phyloP scores from a whole-genome alignment of 352 stramenopile genomes.

The Phytopythium kandeliae region DNA sequence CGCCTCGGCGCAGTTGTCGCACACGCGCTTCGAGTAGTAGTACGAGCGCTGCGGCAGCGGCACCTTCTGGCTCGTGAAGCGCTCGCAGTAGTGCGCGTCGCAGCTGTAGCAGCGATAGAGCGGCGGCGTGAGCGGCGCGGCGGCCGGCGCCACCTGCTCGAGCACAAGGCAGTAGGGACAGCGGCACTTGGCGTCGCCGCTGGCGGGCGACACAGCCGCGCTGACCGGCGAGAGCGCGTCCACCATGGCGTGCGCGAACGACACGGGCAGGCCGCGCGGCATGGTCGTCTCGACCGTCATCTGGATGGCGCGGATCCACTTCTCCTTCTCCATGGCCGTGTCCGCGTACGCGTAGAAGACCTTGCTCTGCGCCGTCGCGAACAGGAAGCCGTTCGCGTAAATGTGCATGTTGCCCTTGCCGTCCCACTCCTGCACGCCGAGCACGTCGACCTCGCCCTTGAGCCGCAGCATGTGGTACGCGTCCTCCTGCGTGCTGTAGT shows the following conservation, averaged over 20 bases:
- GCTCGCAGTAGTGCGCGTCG: slow-evolving; percentile 72
- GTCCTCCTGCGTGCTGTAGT: slow-evolving; percentile 89
- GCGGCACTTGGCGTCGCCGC: slow-evolving; percentile 60
- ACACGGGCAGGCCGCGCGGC: slow-evolving; percentile 36
- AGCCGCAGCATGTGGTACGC: slow-evolving; percentile 86
- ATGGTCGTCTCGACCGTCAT: slow-evolving; percentile 82
- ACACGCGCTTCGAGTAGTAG: slow-evolving; percentile 86
- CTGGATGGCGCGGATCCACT: slow-evolving; percentile 87
- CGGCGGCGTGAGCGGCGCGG: slow-evolving; percentile 25
- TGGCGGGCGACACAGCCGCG: slow-evolving; percentile 34
- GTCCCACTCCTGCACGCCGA: slow-evolving; percentile 89
- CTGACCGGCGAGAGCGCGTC: slow-evolving; percentile 54
- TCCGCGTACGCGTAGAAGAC: slow-evolving; percentile 88
- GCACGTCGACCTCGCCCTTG: slow-evolving; percentile 83
- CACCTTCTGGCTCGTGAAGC: slow-evolving; percentile 76
- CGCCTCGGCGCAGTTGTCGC: slow-evolving; percentile 75
- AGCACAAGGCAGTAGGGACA: slow-evolving; percentile 56
- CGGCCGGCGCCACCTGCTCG: slow-evolving; percentile 17
- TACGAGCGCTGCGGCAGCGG: slow-evolving; percentile 70
- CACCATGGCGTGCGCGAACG: slow-evolving; percentile 38
- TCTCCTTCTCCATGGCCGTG: slow-evolving; percentile 87
- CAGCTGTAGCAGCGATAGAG: slow-evolving; percentile 84
- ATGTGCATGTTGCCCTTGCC: slow-evolving; percentile 91
- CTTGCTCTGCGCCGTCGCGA: slow-evolving; percentile 85
- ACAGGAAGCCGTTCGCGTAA: slow-evolving; percentile 86